Conservation (phyloP, 305 asterid species). For the Fraxinus floribunda region DNA sequence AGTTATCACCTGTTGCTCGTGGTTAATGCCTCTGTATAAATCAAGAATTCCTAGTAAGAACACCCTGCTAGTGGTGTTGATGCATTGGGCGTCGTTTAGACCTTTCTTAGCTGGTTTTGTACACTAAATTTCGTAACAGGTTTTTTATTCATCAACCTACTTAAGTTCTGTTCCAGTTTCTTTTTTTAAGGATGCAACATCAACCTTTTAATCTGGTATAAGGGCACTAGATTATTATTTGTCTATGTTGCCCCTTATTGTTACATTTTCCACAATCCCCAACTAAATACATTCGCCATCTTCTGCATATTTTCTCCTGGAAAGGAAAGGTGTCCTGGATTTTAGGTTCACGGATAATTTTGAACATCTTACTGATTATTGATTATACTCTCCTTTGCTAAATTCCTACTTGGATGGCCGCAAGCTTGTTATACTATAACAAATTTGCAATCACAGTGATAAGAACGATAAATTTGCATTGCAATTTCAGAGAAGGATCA, state of each 20-base stretch:
- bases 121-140: neutral
- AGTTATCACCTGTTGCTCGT: neutral
- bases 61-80: neutral
- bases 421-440: neutral
- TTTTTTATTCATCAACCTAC: neutral
- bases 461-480: neutral
- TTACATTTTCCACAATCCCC: neutral
- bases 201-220: neutral
- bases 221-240: neutral
- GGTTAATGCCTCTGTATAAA: neutral
- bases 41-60: neutral
- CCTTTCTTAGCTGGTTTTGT: neutral
- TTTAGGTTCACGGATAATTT: neutral
- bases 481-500: slow-evolving; percentile 68
- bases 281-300: neutral
- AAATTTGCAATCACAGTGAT: neutral
- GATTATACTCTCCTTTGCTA: neutral
- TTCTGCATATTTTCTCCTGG: neutral
- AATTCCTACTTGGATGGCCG: neutral
- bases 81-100: neutral
- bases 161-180: neutral
- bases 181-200: neutral
- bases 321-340: neutral
- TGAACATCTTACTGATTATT: neutral
- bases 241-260: neutral